These are phyloP conservation scores for Staphylotrichum tortipilum DNA, from an alignment of 495 filamentous ascomycete genomes.

Conservation along the genomic window DNA sequence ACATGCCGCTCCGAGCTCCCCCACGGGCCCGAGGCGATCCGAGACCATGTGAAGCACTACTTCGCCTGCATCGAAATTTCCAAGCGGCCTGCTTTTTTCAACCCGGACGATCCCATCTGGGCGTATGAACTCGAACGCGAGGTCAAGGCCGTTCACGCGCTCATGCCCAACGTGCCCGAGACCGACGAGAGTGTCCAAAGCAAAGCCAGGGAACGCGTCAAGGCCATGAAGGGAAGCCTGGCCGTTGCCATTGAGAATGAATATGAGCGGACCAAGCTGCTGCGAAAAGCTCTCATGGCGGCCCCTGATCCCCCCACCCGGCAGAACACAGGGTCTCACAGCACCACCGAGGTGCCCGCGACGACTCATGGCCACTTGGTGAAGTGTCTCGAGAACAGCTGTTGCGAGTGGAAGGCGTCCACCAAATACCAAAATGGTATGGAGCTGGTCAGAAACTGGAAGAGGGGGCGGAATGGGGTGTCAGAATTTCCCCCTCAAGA, in stretches of 20 bases:
- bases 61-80: constrained; percentile 26
- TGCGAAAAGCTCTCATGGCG: constrained; percentile 12
- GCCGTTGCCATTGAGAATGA: constrained; percentile 12
- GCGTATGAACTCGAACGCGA: constrained; percentile 5
- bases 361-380: too few species aligned
- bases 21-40: constrained; percentile 10
- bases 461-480: too few species aligned
- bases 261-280: constrained; percentile 14
- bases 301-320: not conserved
- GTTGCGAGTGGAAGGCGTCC: too few species aligned
- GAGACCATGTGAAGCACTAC: constrained; percentile 25
- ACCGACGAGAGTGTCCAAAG: not conserved
- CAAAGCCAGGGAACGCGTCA: not conserved
- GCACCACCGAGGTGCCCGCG: not conserved
- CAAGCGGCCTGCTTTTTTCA: constrained; percentile 17
- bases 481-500: too few species aligned
- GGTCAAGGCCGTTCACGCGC: not conserved
- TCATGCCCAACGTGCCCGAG: not conserved
- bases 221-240: constrained; percentile 14
- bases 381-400: too few species aligned
- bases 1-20: constrained; percentile 5
- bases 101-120: constrained; percentile 9
- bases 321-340: not conserved
- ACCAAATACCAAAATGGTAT: not conserved
- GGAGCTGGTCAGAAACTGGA: not conserved